A percentile compares a stretch with the other conserved stretches of the same genome.
These are phyloP conservation scores for Leucogyrophana mollusca DNA, from an alignment of 768 basidiomycete genomes.

Conservation along the genomic window DNA sequence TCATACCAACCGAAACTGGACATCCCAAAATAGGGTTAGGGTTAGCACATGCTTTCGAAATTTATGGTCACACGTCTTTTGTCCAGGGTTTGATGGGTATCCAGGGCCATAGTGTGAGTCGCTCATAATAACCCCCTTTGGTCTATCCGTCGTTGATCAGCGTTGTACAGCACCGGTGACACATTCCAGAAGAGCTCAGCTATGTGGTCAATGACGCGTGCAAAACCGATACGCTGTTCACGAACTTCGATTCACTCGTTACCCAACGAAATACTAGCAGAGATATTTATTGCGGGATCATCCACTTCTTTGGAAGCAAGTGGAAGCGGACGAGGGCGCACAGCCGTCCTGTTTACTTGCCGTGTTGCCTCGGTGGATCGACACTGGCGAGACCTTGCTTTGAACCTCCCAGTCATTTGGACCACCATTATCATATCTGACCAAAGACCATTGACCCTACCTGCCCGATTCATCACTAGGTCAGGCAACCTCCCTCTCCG, in stretches of 20 bases:
- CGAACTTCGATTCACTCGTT: not conserved
- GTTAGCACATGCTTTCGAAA: too few relatives aligned
- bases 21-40: too few relatives aligned
- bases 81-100: too few relatives aligned
- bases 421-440: slow-evolving; percentile 1
- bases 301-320: not conserved
- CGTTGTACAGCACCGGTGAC: too few relatives aligned
- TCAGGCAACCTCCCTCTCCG: not conserved
- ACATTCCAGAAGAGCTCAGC: too few relatives aligned
- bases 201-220: too few relatives aligned
- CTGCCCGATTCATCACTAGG: not conserved
- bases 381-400: slow-evolving; percentile 37
- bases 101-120: too few relatives aligned
- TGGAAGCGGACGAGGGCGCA: not conserved
- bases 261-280: not conserved
- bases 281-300: not conserved
- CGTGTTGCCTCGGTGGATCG: slow-evolving; percentile 37
- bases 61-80: too few relatives aligned
- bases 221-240: too few relatives aligned
- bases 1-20: too few relatives aligned
- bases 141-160: too few relatives aligned
- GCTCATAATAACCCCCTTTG: too few relatives aligned
- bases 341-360: slow-evolving; percentile 13
- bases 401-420: slow-evolving; percentile 36
- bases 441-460: slow-evolving; percentile 8